phyloP scores from a whole-genome alignment of 2,329 filamentous ascomycete species.

The Colletotrichum tamarilloi region DNA sequence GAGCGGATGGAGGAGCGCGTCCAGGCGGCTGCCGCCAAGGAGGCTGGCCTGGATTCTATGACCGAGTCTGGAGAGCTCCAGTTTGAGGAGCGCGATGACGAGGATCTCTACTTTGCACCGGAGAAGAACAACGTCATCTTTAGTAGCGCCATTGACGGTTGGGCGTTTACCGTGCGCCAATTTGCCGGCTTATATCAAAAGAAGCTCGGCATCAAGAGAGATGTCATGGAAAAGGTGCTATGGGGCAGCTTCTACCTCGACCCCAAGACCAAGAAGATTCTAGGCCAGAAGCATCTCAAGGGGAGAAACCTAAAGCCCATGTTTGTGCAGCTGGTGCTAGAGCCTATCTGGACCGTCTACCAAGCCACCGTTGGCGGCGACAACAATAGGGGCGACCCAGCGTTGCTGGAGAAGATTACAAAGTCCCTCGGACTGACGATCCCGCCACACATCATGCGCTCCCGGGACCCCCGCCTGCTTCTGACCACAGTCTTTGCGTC shows the following conservation, averaged over 20 bases:
- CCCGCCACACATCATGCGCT: conserved; percentile 84
- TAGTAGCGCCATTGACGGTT: conserved; percentile 97
- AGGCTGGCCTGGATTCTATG: conserved; percentile 51
- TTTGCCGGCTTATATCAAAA: conserved; percentile 95
- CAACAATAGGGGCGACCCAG: conserved; percentile 84
- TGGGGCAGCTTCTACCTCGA: conserved; percentile 98
- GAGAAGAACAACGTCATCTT: conserved; percentile 99
- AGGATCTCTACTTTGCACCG: conserved; percentile 97
- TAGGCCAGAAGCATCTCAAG: conserved; percentile 92
- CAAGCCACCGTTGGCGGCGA: conserved; percentile 87
- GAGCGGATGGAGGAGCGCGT: conserved; percentile 91
- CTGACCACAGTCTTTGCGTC: conserved; percentile 87
- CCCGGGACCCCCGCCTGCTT: conserved; percentile 84
- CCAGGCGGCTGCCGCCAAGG: conserved; percentile 60
- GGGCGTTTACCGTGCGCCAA: conserved; percentile 96
- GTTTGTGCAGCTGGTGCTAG: conserved; percentile 96
- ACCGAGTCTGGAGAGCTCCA: conserved; percentile 69
- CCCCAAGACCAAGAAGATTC: conserved; percentile 93
- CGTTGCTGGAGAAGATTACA: conserved; percentile 90
- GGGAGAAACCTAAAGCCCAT: conserved; percentile 92
- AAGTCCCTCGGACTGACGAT: conserved; percentile 89
- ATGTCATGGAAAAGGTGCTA: conserved; percentile 88
- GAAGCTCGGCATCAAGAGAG: conserved; percentile 94
- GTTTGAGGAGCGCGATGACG: conserved; percentile 93
- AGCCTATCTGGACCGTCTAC: conserved; percentile 97